A percentile compares a stretch with the other conserved stretches of the same genome.
These are phyloP conservation scores for Penicillium corylophilum DNA, from an alignment of 2,329 filamentous ascomycete genomes.

Conservation along the genomic window DNA sequence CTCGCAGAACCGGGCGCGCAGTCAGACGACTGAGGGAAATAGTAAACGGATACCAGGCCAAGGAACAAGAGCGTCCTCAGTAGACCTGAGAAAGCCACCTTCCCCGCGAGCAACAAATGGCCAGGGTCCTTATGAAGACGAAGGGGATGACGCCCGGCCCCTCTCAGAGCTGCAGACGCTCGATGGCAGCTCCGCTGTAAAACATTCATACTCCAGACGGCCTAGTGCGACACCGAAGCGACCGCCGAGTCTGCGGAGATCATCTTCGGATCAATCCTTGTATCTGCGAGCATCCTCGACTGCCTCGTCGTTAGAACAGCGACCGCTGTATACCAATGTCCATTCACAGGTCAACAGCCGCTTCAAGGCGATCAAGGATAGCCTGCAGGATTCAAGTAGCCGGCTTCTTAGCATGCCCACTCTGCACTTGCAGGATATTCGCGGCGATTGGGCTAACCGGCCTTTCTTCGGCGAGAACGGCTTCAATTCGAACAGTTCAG, in stretches of 20 bases:
- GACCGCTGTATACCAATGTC: slow-evolving; percentile 75
- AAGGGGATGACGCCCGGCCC: slow-evolving; percentile 27
- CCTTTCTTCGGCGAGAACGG: slow-evolving; percentile 34
- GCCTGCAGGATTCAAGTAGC: slow-evolving; percentile 76
- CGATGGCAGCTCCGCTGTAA: slow-evolving; percentile 27
- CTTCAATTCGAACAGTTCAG: slow-evolving; percentile 13
- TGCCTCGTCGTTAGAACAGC: slow-evolving; percentile 81
- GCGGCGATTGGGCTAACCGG: slow-evolving; percentile 36
- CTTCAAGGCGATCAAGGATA: slow-evolving; percentile 87
- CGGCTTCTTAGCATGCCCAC: slow-evolving; percentile 55
- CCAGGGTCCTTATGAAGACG: slow-evolving; percentile 20
- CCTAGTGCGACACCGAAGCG: slow-evolving; percentile 27
- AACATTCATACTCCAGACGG: slow-evolving; percentile 34
- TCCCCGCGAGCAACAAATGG: slow-evolving; percentile 9
- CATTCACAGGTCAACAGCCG: slow-evolving; percentile 84
- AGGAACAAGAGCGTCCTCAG: slow-evolving; percentile 13
- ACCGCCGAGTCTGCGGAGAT: slow-evolving; percentile 52
- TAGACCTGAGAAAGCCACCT: slow-evolving; percentile 14
- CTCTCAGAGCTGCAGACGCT: slow-evolving; percentile 35
- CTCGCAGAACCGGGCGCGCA: slow-evolving; percentile 29
- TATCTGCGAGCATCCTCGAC: slow-evolving; percentile 70
- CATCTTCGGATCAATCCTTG: slow-evolving; percentile 75
- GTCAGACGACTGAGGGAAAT: slow-evolving; percentile 21
- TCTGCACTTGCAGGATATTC: slow-evolving; percentile 42
- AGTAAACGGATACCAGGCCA: slow-evolving; percentile 1